Evolutionary conservation across 495 filamentous ascomycete species (phyloP).

Genomic region (Penicillium verhagenii): DNA sequence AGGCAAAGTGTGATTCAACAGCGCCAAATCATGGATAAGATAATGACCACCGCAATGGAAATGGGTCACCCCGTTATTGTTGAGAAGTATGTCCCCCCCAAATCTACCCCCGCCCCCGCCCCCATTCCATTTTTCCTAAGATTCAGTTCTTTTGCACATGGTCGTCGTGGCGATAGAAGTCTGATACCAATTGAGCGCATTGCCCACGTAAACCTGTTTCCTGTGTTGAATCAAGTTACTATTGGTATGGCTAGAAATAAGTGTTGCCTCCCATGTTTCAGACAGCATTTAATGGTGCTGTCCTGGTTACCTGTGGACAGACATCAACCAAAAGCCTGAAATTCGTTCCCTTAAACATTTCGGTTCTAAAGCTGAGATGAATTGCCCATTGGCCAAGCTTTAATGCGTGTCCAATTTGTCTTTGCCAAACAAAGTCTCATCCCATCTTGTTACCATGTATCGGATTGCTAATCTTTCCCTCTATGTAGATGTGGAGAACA

Average conservation of each 20-base stretch:
- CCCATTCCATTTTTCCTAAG: not conserved
- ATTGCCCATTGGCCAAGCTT: not conserved
- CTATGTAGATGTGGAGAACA: constrained; percentile 56
- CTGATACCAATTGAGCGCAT: constrained; percentile 35
- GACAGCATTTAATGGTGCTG: not conserved
- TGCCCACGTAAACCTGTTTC: constrained; percentile 35
- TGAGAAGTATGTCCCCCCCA: constrained; percentile 54
- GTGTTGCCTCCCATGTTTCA: not conserved
- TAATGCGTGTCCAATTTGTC: not conserved
- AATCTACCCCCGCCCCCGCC: constrained; percentile 16
- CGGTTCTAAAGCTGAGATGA: no score
- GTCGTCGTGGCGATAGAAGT: constrained; percentile 33
- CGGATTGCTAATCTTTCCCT: constrained; percentile 30
- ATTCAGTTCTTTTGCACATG: constrained; percentile 16
- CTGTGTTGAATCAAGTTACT: constrained; percentile 21
- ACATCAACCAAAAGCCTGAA: not conserved
- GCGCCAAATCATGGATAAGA: constrained; percentile 57
- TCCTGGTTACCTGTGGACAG: not conserved
- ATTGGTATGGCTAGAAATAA: constrained; percentile 26
- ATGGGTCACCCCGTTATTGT: constrained; percentile 65
- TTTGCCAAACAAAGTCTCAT: not conserved
- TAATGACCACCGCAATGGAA: constrained; percentile 57
- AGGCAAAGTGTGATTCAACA: constrained; percentile 54
- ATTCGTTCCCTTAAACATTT: no score
- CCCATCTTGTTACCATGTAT: not conserved